phyloP scores from a whole-genome alignment of 495 filamentous ascomycete genomes.

The Aspergillus bridgeri region DNA sequence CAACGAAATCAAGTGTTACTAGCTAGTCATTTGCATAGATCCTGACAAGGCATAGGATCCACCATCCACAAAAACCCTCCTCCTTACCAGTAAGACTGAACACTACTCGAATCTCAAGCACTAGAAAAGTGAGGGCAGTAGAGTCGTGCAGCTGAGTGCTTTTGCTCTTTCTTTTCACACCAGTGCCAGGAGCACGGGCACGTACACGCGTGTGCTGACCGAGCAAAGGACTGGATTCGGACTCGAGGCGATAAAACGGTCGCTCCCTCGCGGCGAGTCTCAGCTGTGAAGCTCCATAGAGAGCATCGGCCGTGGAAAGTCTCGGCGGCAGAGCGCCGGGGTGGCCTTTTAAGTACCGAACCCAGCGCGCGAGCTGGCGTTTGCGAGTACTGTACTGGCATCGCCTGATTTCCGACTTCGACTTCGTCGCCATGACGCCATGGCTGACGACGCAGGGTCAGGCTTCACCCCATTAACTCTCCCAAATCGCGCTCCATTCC shows the following conservation, averaged over 20 bases:
- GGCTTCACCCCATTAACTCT: constrained; percentile 51
- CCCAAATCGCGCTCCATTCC: constrained; percentile 80
- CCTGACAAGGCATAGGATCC: background rate
- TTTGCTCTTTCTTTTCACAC: background rate
- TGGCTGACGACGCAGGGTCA: background rate
- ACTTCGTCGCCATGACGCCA: background rate
- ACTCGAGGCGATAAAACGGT: too few relatives aligned
- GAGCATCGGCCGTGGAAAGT: background rate
- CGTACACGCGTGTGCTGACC: background rate
- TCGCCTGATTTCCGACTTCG: background rate
- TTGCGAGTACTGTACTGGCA: background rate
- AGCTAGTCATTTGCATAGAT: background rate
- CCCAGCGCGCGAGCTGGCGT: background rate
- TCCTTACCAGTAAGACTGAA: background rate
- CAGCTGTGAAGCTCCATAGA: too few relatives aligned
- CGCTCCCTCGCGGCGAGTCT: background rate
- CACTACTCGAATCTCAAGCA: background rate
- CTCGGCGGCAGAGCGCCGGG: background rate
- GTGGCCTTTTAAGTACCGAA: background rate
- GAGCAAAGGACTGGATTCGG: too few relatives aligned
- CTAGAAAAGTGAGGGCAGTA: background rate
- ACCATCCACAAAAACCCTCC: background rate
- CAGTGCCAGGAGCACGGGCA: too few relatives aligned
- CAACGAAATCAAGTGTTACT: background rate
- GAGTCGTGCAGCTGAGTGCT: background rate